Conservation (phyloP, 495 filamentous ascomycete genomes). For the Neurospora sp. region DNA sequence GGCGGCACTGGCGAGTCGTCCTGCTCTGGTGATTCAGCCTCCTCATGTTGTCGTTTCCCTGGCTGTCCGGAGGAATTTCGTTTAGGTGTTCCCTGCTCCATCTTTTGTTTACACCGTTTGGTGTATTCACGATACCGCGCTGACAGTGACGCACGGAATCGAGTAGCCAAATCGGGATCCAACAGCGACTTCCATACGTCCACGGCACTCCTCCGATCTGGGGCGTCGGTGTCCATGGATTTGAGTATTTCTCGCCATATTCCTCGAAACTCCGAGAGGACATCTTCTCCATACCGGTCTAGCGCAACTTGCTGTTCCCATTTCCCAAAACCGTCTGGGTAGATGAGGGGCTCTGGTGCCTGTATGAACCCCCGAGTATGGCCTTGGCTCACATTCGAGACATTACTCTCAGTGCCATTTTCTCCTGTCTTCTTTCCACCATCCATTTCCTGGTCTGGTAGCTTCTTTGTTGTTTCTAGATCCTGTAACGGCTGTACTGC, state of each 20-base stretch:
- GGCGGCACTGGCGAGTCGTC: background rate
- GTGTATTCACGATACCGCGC: background rate
- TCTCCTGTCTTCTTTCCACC: background rate
- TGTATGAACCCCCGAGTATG: background rate
- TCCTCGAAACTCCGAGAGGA: background rate
- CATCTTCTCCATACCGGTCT: background rate
- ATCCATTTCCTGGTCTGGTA: background rate
- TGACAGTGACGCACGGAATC: background rate
- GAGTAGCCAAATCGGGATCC: background rate
- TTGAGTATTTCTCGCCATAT: background rate
- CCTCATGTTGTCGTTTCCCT: background rate
- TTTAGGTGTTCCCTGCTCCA: background rate
- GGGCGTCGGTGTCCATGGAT: background rate
- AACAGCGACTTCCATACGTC: background rate
- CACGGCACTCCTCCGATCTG: background rate
- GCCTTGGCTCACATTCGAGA: background rate
- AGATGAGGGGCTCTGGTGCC: background rate
- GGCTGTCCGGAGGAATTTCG: background rate
- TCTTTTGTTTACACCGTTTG: background rate
- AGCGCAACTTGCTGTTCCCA: background rate
- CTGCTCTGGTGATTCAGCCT: background rate
- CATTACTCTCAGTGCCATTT: background rate
- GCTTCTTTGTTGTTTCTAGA: background rate
- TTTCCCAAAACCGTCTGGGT: background rate
- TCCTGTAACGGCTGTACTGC: background rate